Evolutionary conservation across 2,329 filamentous ascomycete genomes (phyloP).

Genomic region (Aspergillus latus): DNA sequence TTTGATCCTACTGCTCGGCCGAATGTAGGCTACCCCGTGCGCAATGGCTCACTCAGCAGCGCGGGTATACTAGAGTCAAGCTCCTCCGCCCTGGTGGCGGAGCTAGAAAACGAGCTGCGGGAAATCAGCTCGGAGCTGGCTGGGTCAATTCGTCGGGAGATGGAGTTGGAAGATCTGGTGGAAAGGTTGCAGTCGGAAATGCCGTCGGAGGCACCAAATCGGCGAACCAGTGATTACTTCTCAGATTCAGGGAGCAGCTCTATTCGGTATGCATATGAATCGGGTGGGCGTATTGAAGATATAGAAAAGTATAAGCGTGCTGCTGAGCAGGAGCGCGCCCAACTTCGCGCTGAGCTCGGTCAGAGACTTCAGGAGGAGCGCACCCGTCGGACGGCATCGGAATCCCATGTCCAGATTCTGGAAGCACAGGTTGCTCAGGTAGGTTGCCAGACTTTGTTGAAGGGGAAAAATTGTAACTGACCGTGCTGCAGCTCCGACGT

Average conservation of each 20-base stretch:
- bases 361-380: constrained; percentile 87
- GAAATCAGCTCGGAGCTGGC: constrained; percentile 92
- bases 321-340: constrained; percentile 87
- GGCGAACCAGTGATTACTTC: constrained; percentile 94
- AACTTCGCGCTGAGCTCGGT: constrained; percentile 79
- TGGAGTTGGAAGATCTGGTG: constrained; percentile 93
- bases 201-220: constrained; percentile 55
- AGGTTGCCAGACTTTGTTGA: constrained; percentile 26
- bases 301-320: constrained; percentile 78
- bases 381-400: constrained; percentile 69
- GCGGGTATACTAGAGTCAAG: constrained; percentile 44
- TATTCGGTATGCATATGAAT: constrained; percentile 69
- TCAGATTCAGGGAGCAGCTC: constrained; percentile 93
- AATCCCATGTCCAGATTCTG: constrained; percentile 79
- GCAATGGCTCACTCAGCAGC: constrained; percentile 46
- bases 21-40: constrained; percentile 49
- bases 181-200: constrained; percentile 80
- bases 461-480: too few species aligned
- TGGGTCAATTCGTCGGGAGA: constrained; percentile 87
- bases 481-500: constrained; percentile 39
- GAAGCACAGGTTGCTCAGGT: constrained; percentile 73
- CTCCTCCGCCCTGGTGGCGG: constrained; percentile 65
- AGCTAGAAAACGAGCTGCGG: constrained; percentile 91
- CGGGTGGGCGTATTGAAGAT: constrained; percentile 61
- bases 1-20: constrained; percentile 51